These are phyloP conservation scores for Cryphonectria naterciae DNA, from an alignment of 2,329 filamentous ascomycete genomes.

Conservation along the genomic window DNA sequence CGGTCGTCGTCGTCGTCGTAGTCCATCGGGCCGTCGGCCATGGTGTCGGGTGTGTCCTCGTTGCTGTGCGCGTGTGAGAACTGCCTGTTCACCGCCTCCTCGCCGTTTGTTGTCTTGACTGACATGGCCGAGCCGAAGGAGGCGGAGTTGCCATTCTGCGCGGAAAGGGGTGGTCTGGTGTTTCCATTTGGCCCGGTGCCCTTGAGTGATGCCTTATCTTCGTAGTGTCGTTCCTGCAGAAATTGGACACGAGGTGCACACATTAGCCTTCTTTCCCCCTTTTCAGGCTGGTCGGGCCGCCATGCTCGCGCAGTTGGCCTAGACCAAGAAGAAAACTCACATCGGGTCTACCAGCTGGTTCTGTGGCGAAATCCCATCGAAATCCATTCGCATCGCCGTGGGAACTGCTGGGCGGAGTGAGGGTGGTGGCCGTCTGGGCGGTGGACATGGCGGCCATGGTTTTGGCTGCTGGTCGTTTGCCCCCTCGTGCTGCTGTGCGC, in stretches of 20 bases:
- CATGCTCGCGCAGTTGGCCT: constrained; percentile 5
- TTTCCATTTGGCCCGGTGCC: constrained; percentile 26
- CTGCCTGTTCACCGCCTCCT: constrained; percentile 14
- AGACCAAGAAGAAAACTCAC: constrained; percentile 38
- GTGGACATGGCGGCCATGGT: constrained; percentile 59
- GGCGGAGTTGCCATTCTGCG: constrained; percentile 29
- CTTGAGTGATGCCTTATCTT: constrained; percentile 25
- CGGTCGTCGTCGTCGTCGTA: constrained; percentile 34
- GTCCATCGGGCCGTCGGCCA: constrained; percentile 44
- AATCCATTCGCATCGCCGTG: constrained; percentile 52
- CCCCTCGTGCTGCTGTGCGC: constrained; percentile 4
- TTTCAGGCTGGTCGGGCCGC: background rate
- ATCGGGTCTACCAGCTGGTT: constrained; percentile 38
- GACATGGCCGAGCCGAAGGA: constrained; percentile 18
- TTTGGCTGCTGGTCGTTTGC: constrained; percentile 28
- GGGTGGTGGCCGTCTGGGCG: constrained; percentile 50
- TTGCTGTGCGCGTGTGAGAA: constrained; percentile 31
- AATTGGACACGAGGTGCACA: constrained; percentile 8
- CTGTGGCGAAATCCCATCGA: constrained; percentile 47
- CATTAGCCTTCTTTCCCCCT: constrained; percentile 13
- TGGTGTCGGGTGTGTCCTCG: constrained; percentile 48
- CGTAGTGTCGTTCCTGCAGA: constrained; percentile 28
- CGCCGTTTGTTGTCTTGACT: constrained; percentile 22
- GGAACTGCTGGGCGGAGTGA: constrained; percentile 54
- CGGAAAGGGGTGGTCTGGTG: constrained; percentile 25